phyloP scores from a whole-genome alignment of 345 rosid genomes.

The Cardamine resedifolia region DNA sequence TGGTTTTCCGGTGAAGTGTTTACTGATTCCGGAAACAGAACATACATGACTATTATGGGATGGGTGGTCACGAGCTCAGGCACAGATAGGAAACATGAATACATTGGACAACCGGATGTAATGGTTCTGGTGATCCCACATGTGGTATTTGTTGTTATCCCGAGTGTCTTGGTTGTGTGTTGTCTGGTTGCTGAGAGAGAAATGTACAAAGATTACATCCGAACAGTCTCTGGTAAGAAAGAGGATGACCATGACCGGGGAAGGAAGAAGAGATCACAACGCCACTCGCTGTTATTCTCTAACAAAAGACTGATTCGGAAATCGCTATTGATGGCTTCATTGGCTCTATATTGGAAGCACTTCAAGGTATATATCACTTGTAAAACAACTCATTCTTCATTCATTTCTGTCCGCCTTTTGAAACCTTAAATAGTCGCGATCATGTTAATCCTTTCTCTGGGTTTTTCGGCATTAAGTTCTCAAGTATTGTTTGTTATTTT shows the following conservation, averaged over 20 bases:
- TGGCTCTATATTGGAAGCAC: conserved; percentile 77
- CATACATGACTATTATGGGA: conserved; percentile 85
- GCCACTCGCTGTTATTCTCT: conserved; percentile 31
- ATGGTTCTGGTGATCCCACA: conserved; percentile 88
- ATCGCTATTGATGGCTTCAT: conserved; percentile 53
- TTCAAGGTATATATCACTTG: conserved; percentile 49
- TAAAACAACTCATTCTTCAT: not conserved
- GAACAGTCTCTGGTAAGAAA: conserved; percentile 61
- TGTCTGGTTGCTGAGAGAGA: conserved; percentile 75
- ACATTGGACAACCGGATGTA: conserved; percentile 75
- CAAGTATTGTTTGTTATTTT: not conserved
- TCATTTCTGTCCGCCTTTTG: not conserved
- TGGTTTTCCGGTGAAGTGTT: conserved; percentile 78
- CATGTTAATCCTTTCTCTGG: not conserved
- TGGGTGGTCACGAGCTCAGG: conserved; percentile 58
- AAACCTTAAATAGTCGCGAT: not conserved
- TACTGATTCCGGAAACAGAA: conserved; percentile 48
- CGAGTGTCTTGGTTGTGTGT: conserved; percentile 49
- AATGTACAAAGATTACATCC: conserved; percentile 51
- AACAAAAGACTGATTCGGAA: conserved; percentile 53
- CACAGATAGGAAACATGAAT: conserved; percentile 42
- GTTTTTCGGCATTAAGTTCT: not conserved
- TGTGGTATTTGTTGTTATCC: conserved; percentile 64
- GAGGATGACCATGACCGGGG: conserved; percentile 56
- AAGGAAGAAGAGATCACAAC: conserved; percentile 38